Conservation (phyloP, 2,329 filamentous ascomycete genomes). For the Chaetothyriales sp. region DNA sequence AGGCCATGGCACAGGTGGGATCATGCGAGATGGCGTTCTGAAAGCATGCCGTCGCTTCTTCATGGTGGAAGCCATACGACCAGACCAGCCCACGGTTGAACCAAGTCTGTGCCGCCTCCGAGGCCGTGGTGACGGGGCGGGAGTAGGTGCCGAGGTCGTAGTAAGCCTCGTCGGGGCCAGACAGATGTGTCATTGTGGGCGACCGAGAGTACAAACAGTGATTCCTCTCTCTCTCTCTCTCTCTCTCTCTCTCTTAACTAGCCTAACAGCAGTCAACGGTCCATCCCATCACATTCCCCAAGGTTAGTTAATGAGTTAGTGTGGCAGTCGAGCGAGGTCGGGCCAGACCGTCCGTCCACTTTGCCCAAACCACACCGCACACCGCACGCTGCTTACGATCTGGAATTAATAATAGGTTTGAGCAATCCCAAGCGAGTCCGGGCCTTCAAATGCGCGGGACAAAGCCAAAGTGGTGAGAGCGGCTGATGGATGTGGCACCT, state of each 20-base stretch:
- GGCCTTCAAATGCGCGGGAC: neutral
- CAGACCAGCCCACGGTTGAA: constrained; percentile 26
- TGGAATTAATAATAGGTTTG: neutral
- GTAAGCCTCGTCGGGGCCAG: constrained; percentile 14
- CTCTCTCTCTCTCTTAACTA: too few relatives aligned
- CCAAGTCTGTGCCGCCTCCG: constrained; percentile 23
- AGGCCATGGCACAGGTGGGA: constrained; percentile 24
- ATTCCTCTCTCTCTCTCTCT: too few relatives aligned
- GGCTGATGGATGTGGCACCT: neutral
- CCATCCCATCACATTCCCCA: neutral
- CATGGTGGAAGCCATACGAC: constrained; percentile 29
- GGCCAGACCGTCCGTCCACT: too few relatives aligned
- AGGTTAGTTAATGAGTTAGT: neutral
- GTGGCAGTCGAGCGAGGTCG: neutral
- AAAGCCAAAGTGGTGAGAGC: neutral
- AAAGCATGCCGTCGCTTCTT: constrained; percentile 25
- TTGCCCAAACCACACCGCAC: neutral
- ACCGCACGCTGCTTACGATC: neutral
- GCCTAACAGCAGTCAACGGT: neutral
- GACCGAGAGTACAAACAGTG: neutral
- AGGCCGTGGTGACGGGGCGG: constrained; percentile 21
- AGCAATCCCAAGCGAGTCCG: neutral
- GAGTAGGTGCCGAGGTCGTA: constrained; percentile 24
- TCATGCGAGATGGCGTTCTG: constrained; percentile 23
- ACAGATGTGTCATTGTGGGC: neutral